phyloP scores from a whole-genome alignment of 2,329 filamentous ascomycete species.

The Grosmannia serpens region DNA sequence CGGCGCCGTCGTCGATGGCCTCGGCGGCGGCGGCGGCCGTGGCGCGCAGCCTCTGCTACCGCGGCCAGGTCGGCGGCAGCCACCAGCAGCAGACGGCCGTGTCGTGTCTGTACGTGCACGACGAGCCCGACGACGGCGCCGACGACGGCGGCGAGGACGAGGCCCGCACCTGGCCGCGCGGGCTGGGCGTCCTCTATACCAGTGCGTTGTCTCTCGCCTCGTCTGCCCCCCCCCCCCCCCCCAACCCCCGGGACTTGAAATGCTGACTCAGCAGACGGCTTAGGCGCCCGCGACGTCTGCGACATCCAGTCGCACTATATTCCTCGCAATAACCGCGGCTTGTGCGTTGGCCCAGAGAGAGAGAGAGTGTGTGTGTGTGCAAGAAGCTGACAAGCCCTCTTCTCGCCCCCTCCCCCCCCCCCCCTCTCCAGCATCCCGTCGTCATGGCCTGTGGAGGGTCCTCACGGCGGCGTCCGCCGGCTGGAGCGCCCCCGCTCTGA shows the following conservation, averaged over 20 bases:
- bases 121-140: neutral
- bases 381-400: no score
- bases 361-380: no score
- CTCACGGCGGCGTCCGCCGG: neutral
- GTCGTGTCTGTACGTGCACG: constrained; percentile 9
- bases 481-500: constrained; percentile 1
- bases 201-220: constrained; percentile 18
- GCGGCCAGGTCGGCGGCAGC: neutral
- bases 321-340: constrained; percentile 29
- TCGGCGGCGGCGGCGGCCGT: neutral
- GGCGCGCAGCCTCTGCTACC: neutral
- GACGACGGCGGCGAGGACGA: constrained; percentile 19
- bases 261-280: constrained; percentile 16
- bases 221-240: neutral
- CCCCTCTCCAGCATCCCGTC: neutral
- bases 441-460: neutral
- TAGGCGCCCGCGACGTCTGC: constrained; percentile 3
- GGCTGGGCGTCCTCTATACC: constrained; percentile 30
- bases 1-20: neutral
- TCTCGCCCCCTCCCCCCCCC: neutral
- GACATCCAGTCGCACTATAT: constrained; percentile 29
- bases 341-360: constrained; percentile 18
- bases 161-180: constrained; percentile 16
- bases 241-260: no score
- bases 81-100: neutral